phyloP scores from a whole-genome alignment of 2,329 filamentous ascomycete genomes.

The Neonectria ditissima region DNA sequence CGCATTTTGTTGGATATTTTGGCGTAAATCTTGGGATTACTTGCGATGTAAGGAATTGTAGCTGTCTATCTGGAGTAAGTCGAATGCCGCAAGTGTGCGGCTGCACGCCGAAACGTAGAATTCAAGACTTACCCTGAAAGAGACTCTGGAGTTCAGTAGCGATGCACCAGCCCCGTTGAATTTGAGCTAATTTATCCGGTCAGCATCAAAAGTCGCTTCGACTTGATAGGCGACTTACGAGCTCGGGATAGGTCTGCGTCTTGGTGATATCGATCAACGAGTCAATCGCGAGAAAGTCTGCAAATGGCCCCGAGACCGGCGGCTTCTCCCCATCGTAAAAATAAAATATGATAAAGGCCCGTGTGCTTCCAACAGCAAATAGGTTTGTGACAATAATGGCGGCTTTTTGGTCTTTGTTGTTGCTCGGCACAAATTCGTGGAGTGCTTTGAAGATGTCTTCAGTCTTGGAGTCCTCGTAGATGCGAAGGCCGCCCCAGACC shows the following conservation, averaged over 20 bases:
- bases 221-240: conserved; percentile 38
- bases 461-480: conserved; percentile 46
- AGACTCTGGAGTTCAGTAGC: conserved; percentile 31
- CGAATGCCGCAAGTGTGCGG: no score
- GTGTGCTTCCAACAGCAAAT: conserved; percentile 32
- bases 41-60: conserved; percentile 41
- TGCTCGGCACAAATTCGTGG: conserved; percentile 47
- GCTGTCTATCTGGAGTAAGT: conserved; percentile 30
- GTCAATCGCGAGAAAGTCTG: conserved; percentile 48
- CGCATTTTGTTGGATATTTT: conserved; percentile 49
- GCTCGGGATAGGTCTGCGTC: conserved; percentile 47
- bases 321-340: conserved; percentile 50
- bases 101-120: background rate
- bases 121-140: conserved; percentile 31
- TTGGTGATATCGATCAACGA: conserved; percentile 37
- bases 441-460: conserved; percentile 48
- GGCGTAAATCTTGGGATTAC: conserved; percentile 46
- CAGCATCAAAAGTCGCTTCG: background rate
- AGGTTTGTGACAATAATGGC: conserved; percentile 47
- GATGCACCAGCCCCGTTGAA: conserved; percentile 31
- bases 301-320: conserved; percentile 47
- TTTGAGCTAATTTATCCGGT: conserved; percentile 24
- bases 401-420: conserved; percentile 43
- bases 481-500: conserved; percentile 53
- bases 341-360: conserved; percentile 47